Base-by-base conservation (phyloP, 768 basidiomycete species). In the Solioccasus polychromus region DNA sequence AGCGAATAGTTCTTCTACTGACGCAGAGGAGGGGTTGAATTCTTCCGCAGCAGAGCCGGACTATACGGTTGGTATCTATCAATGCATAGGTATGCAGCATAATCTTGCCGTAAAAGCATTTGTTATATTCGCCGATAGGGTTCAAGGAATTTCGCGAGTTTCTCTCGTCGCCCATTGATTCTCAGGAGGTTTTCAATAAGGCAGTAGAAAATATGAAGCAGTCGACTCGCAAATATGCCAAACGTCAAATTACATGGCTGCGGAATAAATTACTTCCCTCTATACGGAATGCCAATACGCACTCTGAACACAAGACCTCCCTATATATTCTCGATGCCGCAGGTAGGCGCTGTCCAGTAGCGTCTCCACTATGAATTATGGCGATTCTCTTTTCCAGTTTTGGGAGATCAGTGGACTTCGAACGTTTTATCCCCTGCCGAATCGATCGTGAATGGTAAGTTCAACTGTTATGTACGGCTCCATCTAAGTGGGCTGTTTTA, bases 211-310 rank as follows among this genome's bases (percentile, higher is more conserved):
- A 75, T 8, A 94, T 93, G 84, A 96, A 97, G 63, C 65, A 77
- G 0, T 83, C 87, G 0, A 99, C 94, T 8, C 73, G 87, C 18
- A 86, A 92, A 65, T 99, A 98, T 61, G 91, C 96, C 0, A 91
- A 88, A 60, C 74, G 85, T 30, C 96, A 99, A 63, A 74, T 94
- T 32, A 82, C 85, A 28, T 99, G 96, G 96, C 83, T 98, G 37
- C 76, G 80, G 30, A 91, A 91, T 61, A 95, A 96, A 65, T 67
- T 98, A 12, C 64, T 96, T 28, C 94, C 93, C 3, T 83, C 79
- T 3, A 68, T 85, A 12, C 60, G 74, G 26, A 80, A 79, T 42
- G 55, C 60, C 10, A 79, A 80, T 44, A 52, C 57, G 9, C 53
- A 68, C 17, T 67, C 63, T 8, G 52, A 53, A 24, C 57, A 54